Conservation (phyloP, 331 rosid genomes). For the Arachis monticola region DNA sequence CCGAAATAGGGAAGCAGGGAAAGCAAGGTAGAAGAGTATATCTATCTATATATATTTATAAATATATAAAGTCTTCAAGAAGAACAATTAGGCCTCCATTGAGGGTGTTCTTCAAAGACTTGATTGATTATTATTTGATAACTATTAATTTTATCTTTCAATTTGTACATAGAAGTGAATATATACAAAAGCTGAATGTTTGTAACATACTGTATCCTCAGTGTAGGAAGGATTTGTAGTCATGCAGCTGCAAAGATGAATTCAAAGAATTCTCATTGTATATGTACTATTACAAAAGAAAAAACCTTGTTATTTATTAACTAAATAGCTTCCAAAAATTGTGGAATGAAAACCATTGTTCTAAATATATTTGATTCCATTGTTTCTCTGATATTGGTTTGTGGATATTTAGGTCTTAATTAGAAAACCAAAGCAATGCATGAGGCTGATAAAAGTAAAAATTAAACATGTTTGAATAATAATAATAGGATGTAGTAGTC, state of each 20-base stretch:
- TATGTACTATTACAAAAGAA: not conserved
- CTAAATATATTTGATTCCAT: not conserved
- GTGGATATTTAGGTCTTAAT: conserved; percentile 13
- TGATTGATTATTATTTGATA: conserved; percentile 43
- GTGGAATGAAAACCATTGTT: not conserved
- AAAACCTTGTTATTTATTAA: not conserved
- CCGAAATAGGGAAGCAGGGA: conserved; percentile 22
- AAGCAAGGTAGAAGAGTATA: not conserved
- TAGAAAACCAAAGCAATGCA: conserved; percentile 33
- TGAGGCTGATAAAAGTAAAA: not conserved
- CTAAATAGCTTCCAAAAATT: too few relatives aligned
- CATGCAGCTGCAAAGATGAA: conserved; percentile 43
- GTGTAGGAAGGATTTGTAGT: conserved; percentile 40
- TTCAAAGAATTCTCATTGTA: conserved; percentile 22
- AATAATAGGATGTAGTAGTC: conserved; percentile 37
- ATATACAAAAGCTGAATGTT: conserved; percentile 29
- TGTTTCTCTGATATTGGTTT: not conserved
- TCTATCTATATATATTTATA: too few relatives aligned
- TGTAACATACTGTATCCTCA: conserved; percentile 41
- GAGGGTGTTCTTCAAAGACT: conserved; percentile 33
- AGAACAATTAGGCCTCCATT: conserved; percentile 11
- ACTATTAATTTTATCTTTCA: conserved; percentile 38
- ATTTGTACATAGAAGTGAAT: conserved; percentile 63
- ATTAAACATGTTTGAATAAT: conserved; percentile 38
- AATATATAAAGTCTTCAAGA: conserved; percentile 24